A percentile compares a stretch with the other conserved stretches of the same genome.
phyloP scores from a whole-genome alignment of 2,329 filamentous ascomycete genomes.

The Xylogone sp. region DNA sequence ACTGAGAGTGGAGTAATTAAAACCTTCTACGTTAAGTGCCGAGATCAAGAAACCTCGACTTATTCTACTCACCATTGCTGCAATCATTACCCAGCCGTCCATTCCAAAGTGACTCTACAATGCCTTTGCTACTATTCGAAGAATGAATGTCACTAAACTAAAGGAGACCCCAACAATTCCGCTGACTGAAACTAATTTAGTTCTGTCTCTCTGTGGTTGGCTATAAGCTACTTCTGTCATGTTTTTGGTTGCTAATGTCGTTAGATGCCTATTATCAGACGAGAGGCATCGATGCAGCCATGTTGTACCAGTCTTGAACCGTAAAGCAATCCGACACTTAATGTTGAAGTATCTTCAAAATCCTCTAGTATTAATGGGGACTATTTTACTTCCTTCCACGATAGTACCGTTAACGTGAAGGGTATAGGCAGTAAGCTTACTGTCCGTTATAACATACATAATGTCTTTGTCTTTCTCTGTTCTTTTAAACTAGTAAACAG shows the following conservation, averaged over 20 bases:
- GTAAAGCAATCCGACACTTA: too few species aligned
- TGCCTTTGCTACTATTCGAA: conserved; percentile 3
- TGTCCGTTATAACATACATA: too few species aligned
- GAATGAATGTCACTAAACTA: conserved; percentile 1
- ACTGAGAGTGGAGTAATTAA: conserved; percentile 6
- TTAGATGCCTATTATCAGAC: too few species aligned
- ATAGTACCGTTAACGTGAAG: too few species aligned
- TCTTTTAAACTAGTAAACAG: too few species aligned
- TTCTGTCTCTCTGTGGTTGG: conserved; percentile 4
- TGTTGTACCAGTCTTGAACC: too few species aligned
- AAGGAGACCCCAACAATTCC: conserved; percentile 4
- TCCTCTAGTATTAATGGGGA: too few species aligned
- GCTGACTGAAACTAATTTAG: conserved; percentile 2
- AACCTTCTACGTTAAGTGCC: conserved; percentile 5
- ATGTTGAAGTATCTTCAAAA: too few species aligned
- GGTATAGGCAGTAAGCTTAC: too few species aligned
- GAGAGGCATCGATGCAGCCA: too few species aligned
- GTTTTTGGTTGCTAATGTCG: conserved; percentile 6
- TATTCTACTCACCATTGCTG: conserved; percentile 2
- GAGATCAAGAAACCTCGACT: neutral
- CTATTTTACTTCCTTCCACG: too few species aligned
- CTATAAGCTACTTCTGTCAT: conserved; percentile 2
- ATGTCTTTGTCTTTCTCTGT: too few species aligned
- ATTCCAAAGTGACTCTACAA: conserved; percentile 1
- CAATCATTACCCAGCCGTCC: conserved; percentile 7